phyloP scores from a whole-genome alignment of 805 yeast species.

The Candida boidinii region DNA sequence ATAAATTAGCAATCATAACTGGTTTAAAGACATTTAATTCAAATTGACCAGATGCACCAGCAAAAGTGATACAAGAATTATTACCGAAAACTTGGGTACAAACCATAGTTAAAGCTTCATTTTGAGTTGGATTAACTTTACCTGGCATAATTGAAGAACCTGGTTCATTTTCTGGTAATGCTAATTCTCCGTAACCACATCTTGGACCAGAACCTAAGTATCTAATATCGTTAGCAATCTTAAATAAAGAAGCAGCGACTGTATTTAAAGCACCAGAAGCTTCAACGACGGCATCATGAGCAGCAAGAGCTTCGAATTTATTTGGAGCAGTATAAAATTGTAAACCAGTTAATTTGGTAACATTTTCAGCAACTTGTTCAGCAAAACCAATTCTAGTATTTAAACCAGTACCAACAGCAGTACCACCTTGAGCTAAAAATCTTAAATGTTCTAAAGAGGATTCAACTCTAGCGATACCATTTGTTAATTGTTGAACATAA shows the following conservation, averaged over 20 bases:
- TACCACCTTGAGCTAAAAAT: slow-evolving; percentile 96
- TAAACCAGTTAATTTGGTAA: slow-evolving; percentile 78
- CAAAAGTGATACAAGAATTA: slow-evolving; percentile 89
- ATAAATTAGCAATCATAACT: slow-evolving; percentile 82
- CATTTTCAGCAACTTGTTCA: slow-evolving; percentile 77
- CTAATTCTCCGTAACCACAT: slow-evolving; percentile 96
- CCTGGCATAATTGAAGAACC: slow-evolving; percentile 99
- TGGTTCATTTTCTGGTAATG: slow-evolving; percentile 97
- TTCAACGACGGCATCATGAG: slow-evolving; percentile 97
- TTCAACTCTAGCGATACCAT: slow-evolving; percentile 86
- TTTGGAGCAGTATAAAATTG: slow-evolving; percentile 93
- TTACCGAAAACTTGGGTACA: slow-evolving; percentile 97
- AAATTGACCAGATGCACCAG: slow-evolving; percentile 98
- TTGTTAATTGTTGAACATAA: slow-evolving; percentile 85
- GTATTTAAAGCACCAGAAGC: slow-evolving; percentile 97
- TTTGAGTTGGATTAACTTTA: slow-evolving; percentile 98
- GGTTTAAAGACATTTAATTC: slow-evolving; percentile 99
- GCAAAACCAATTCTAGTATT: slow-evolving; percentile 92
- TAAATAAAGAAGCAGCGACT: slow-evolving; percentile 85
- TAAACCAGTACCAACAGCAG: slow-evolving; percentile 98
- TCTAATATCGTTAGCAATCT: slow-evolving; percentile 96
- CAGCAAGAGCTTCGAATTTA: slow-evolving; percentile 98
- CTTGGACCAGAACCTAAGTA: slow-evolving; percentile 99
- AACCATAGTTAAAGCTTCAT: slow-evolving; percentile 98
- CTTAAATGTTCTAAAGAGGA: slow-evolving; percentile 65